Percentiles rank a stretch among this genome's conserved stretches.
These are phyloP conservation scores for Aspergillus neoniger DNA, from an alignment of 2,329 filamentous ascomycete genomes.

Conservation along the genomic window DNA sequence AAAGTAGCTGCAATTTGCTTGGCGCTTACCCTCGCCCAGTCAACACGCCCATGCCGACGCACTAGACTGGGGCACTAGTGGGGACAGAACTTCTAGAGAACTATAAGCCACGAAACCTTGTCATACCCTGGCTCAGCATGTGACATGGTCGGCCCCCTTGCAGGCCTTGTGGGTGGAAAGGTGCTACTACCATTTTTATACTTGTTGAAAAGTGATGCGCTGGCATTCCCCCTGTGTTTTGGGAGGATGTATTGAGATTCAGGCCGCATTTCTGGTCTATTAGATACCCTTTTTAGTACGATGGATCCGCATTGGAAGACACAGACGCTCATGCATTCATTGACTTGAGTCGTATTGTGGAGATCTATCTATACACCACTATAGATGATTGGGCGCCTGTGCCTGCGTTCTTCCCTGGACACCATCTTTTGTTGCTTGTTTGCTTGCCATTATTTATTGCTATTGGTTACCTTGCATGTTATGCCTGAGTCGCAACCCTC, in stretches of 20 bases:
- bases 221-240: not conserved
- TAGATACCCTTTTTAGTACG: conserved; percentile 12
- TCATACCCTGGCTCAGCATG: not conserved
- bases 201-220: not conserved
- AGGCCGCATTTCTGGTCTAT: conserved; percentile 6
- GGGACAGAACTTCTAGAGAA: no score
- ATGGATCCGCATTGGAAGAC: not conserved
- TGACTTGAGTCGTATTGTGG: not conserved
- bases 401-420: not conserved
- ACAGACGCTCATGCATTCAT: not conserved
- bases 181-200: not conserved
- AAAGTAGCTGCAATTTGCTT: conserved; percentile 13
- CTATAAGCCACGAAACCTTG: not conserved
- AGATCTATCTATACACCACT: not conserved
- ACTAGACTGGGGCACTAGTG: not conserved
- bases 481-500: not conserved
- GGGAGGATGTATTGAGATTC: not conserved
- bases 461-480: not conserved
- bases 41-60: not conserved
- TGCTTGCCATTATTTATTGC: not conserved
- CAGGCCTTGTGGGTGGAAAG: not conserved
- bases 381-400: not conserved
- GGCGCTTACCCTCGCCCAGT: not conserved
- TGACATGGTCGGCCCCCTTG: not conserved
- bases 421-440: not conserved